phyloP scores from a whole-genome alignment of 306 rosid genomes.

The peach (Prunus persica) region Prunus_persica_NCBIv2 NC_034010.1:28625501-28626000 shows the following conservation, averaged over 20 bases:
- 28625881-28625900: fast-evolving
- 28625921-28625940: too few species aligned
- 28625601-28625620: neutral
- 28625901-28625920: too few species aligned
- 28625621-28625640: neutral
- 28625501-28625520: neutral
- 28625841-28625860: too few species aligned
- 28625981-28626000: too few species aligned
- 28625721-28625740: constrained; percentile 8
- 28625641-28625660: neutral
- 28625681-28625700: constrained; percentile 5
- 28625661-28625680: too few species aligned
- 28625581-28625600: neutral
- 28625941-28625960: too few species aligned
- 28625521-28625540: neutral
- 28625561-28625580: neutral
- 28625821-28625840: too few species aligned
- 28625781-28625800: too few species aligned
- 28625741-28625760: neutral
- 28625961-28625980: too few species aligned
- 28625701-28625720: constrained; percentile 27
- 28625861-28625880: too few species aligned
- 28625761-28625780: too few species aligned
- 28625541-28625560: neutral
- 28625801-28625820: too few species aligned